Conservation (phyloP, 164 flowering plant genomes). For the Nymphaea thermarum region DNA sequence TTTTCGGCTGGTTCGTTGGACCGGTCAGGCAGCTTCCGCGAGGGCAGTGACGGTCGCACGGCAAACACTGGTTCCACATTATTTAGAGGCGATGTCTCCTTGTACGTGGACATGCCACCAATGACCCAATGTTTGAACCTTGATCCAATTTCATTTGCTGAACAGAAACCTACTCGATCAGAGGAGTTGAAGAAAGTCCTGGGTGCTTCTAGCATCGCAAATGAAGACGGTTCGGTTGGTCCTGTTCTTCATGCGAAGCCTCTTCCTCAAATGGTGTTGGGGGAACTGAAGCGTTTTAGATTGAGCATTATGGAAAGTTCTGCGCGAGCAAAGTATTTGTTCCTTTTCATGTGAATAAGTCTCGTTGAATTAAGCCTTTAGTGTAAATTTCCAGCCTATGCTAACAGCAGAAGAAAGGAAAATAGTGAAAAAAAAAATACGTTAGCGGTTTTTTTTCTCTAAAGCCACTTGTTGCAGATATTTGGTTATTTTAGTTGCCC, state of each 20-base stretch:
- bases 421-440: no score
- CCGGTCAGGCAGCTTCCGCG: constrained; percentile 63
- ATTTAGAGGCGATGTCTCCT: constrained; percentile 37
- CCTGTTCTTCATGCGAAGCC: constrained; percentile 26
- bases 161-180: constrained; percentile 34
- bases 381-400: no score
- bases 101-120: constrained; percentile 38
- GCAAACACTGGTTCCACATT: constrained; percentile 24
- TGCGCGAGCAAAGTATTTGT: constrained; percentile 23
- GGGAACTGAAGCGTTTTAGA: constrained; percentile 43
- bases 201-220: constrained; percentile 26
- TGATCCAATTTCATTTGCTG: constrained; percentile 48
- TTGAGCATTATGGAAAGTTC: constrained; percentile 33
- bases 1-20: constrained; percentile 34
- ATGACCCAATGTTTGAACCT: constrained; percentile 37
- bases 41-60: constrained; percentile 36
- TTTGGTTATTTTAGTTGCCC: not conserved
- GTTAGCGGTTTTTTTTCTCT: no score
- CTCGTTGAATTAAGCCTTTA: no score
- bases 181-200: constrained; percentile 44
- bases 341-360: constrained; percentile 3
- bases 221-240: constrained; percentile 42
- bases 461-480: no score
- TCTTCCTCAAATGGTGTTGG: constrained; percentile 24
- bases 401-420: no score